Evolutionary conservation across 768 basidiomycete species (phyloP), one percentile per base, ranked within the genome.

Genomic region (Leccinellum albellum): DNA sequence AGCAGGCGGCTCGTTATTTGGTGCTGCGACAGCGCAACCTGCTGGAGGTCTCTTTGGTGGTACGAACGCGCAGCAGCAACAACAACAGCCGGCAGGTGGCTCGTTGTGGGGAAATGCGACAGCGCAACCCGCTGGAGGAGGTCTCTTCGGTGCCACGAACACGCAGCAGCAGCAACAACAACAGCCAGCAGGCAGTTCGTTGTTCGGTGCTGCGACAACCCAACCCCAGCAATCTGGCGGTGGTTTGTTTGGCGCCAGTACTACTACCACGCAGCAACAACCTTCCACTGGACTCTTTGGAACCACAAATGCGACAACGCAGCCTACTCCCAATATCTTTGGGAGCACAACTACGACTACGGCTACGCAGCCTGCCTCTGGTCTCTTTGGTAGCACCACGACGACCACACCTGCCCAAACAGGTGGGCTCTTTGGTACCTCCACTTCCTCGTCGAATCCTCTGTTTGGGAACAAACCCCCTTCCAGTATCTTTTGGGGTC

Each of bases 401-500:
- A 64, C 65, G n/a, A 55, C 54, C 24, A 23, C 60, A 32, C 69
- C 64, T 26, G 56, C 54, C 8, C 60, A 62, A 48, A 59, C 53
- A n/a, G 59, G 60, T 1, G 65, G 71, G 31, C 46, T 63, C 4
- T 75, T 73, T 57, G 73, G 73, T 15, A 51, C n/a, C 42, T 55
- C 68, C 2, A 59, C 57, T 33, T 47, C 70, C 40, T 63, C 65
- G 31, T 62, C 65, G 40, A 68, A 73, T 50, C 66, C 73, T 37
- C 56, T 76, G 28, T 79, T 79, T 47, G 76, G 75, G 14, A 72
- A 70, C 52, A 70, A 67, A 53, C 63, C 64, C 17, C 67, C 72
- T 7, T 61, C 66, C n/a, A 66, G 62, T 31, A 47, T 69, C 44
- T 62, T 71, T 63, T n/a, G 66, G 45, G 51, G 68, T 55, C 76